Base-by-base conservation (phyloP, 1,284 basidiomycete species). In the Rhodotorula sp. region DNA sequence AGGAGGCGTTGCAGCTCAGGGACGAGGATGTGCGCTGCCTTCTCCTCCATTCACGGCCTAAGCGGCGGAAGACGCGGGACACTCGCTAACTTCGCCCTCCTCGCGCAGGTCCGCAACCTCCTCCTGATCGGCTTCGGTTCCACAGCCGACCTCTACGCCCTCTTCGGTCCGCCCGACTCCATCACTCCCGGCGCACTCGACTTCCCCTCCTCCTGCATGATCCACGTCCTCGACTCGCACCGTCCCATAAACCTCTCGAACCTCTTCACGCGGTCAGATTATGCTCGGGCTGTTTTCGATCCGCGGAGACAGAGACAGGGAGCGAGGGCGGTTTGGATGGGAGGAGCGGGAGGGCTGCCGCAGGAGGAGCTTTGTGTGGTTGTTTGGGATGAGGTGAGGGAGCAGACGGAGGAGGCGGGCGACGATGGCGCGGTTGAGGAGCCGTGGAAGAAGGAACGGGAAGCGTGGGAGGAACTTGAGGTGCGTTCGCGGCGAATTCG, bases 181-280 rank as follows among this genome's bases (percentile, higher is more conserved):
- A 10, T 26, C 7, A 63, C 62, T n/a, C 62, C 56, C 8, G 53
- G 55, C 26, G 65, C 62, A 2, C 55, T 63, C 55, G 63, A 69
- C 77, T 51, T 73, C 65, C 47, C 74, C 77, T 77, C 82, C 53
- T 83, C 73, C 83, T 89, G 40, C 59, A 87, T 85, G 26, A 86
- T 94, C 40, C 96, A 99, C 82, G 87, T 99, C 76, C 91, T 99
- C 80, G 96, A 99, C 80, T 92, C 94, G 13, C 88, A 89, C 62
- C 86, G 96, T 50, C 96, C 96, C 9, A 89, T 91, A 80, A 94
- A 95, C 80, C 83, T 99, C 77, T 85, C 88, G 55, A 97, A 89
- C 81, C 82, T 98, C 37, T 99, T 96, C 76, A 55, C 77, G 67
- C 58, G 61, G 24, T 26, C 77, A 74, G 60, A 73, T 70, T 57